These are phyloP conservation scores for Avena eriantha DNA, from an alignment of 176 grass and related monocot species.

Conservation along the genomic window DNA sequence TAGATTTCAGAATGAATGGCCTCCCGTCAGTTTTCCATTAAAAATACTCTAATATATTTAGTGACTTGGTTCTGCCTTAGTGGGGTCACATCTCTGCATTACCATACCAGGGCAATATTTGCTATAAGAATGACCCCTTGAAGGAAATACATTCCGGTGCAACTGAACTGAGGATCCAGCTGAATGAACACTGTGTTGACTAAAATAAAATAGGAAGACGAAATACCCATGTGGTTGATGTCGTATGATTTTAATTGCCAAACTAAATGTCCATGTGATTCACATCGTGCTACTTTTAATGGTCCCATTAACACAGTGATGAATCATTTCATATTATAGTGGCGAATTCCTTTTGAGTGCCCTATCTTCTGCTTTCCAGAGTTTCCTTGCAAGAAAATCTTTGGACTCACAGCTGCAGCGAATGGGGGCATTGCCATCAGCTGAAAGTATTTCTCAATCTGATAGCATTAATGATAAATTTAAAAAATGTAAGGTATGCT, in stretches of 20 bases:
- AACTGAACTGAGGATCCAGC: constrained; percentile 18
- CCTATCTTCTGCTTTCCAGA: constrained; percentile 61
- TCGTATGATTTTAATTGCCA: not conserved
- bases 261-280: constrained; percentile 10
- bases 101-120: constrained; percentile 12
- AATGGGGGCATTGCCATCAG: constrained; percentile 72
- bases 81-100: constrained; percentile 23
- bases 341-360: constrained; percentile 23
- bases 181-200: constrained; percentile 11
- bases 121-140: not conserved
- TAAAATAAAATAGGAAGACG: not conserved
- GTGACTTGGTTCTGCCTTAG: constrained; percentile 10
- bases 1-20: not conserved
- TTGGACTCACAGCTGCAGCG: constrained; percentile 76
- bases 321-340: constrained; percentile 32
- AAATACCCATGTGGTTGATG: constrained; percentile 1
- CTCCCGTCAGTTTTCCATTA: not conserved
- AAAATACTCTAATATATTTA: not conserved
- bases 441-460: constrained; percentile 75
- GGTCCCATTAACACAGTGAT: not conserved
- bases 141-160: constrained; percentile 3
- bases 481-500: constrained; percentile 73
- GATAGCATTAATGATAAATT: constrained; percentile 74
- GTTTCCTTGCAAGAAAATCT: constrained; percentile 86
- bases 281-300: not conserved